Evolutionary conservation across 331 rosid genomes (phyloP).

Genomic region (Spiraea crenata): DNA sequence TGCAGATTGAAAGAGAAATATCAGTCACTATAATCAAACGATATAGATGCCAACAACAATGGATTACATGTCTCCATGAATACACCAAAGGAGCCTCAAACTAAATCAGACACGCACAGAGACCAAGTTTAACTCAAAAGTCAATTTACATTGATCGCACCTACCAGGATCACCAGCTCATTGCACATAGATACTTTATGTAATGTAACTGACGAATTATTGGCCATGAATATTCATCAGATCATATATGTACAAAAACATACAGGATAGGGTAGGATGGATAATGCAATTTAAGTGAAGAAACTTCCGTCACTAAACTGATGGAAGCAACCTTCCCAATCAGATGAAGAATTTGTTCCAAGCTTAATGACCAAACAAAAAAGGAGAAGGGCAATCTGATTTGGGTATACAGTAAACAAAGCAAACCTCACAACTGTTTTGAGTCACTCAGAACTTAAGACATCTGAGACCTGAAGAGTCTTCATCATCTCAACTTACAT

Average conservation of each 20-base stretch:
- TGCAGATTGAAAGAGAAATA: slow-evolving; percentile 25
- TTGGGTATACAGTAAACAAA: too few relatives aligned
- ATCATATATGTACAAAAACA: too few relatives aligned
- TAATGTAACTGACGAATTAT: neutral
- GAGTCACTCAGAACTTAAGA: neutral
- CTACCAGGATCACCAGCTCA: too few relatives aligned
- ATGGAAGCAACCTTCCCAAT: too few relatives aligned
- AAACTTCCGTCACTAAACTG: too few relatives aligned
- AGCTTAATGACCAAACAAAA: too few relatives aligned
- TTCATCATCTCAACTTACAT: neutral
- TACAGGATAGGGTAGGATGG: too few relatives aligned
- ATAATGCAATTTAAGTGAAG: too few relatives aligned
- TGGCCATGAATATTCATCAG: neutral
- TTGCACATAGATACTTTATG: neutral
- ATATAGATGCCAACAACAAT: neutral
- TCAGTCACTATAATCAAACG: neutral
- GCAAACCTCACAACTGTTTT: neutral
- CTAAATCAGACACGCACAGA: neutral
- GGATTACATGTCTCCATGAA: neutral
- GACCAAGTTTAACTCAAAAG: neutral
- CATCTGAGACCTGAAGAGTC: neutral
- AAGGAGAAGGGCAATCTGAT: too few relatives aligned
- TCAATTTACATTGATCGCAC: too few relatives aligned
- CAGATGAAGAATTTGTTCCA: too few relatives aligned
- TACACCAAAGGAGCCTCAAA: neutral